Base-by-base conservation (phyloP, 305 asterid species). In the Solanum hybrid region DNA sequence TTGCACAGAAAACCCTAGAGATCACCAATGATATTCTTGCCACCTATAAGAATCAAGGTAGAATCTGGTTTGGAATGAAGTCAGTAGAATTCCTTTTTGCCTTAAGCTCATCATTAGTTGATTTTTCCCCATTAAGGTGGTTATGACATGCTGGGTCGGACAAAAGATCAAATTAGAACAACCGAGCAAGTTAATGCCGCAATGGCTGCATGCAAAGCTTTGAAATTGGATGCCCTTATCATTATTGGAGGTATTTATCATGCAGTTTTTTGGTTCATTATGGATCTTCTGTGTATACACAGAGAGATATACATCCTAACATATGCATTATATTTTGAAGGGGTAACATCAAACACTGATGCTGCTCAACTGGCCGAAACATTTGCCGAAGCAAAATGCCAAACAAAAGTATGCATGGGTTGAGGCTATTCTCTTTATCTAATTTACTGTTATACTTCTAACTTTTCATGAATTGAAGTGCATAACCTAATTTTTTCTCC, bases 281-380 rank as follows among this genome's bases (percentile, higher is more conserved):
- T 90, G 87, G 88, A 20, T 91, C 85, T 37, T 72, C 26, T 16
- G 27, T 10, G 36, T 16, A 4, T 11, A 7, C 35, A 12, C 66
- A 20, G 4, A 24, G 16, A 20, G 9, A 27, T 22, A 71, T 38
- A 35, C 79, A 87, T 91, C 86, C 37, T 90, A 79, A 93, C 88
- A 86, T 37, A 60, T 77, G 24, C 89, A 91, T 90, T 88, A 75
- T 88, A 10, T 51, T 84, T 91, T 90, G 89, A 91, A 97, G 99
- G 99, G 64, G 99, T 96, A 80, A 95, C 98, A 79, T 97, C 99
- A 90, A 97, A 97, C 93, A 97, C 99, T 11, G 99, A 97, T 90
- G 99, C 98, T 88, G 96, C 99, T 90, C 98, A 97, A 92, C 98
- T 97, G 93, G 99, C 99, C 36, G 99, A 97, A 93, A 95, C 98